phyloP scores from a whole-genome alignment of 495 filamentous ascomycete genomes.

The Clavariopsis aquatica region DNA sequence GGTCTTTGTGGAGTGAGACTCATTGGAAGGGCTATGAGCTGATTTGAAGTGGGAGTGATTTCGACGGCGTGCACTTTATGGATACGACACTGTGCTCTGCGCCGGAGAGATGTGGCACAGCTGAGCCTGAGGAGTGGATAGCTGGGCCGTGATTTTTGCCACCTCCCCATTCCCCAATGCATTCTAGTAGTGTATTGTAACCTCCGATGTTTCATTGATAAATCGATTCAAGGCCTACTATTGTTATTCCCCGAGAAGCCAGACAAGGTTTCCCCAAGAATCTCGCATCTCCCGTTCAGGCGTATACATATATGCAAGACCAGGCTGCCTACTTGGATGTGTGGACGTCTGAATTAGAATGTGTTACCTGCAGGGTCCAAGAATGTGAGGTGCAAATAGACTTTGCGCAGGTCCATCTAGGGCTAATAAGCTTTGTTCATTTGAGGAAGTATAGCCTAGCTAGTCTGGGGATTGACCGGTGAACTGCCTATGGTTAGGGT shows the following conservation, averaged over 20 bases:
- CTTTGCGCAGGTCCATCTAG: background rate
- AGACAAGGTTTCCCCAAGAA: background rate
- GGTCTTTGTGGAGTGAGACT: too few relatives aligned
- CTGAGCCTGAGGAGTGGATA: background rate
- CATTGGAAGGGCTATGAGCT: too few relatives aligned
- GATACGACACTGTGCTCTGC: background rate
- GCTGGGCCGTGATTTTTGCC: background rate
- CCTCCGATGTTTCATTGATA: slow-evolving; percentile 7
- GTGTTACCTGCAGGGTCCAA: background rate
- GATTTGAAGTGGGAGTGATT: too few relatives aligned
- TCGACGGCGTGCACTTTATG: background rate
- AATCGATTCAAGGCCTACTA: too few relatives aligned
- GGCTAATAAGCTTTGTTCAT: background rate
- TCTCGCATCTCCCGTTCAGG: background rate
- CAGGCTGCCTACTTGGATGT: too few relatives aligned
- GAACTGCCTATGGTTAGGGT: background rate
- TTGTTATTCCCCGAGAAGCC: too few relatives aligned
- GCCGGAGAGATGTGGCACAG: background rate
- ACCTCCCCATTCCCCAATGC: background rate
- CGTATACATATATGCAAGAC: too few relatives aligned
- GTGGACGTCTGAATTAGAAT: too few relatives aligned
- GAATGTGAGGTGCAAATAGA: slow-evolving; percentile 12
- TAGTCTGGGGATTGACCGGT: background rate
- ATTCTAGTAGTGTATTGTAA: slow-evolving; percentile 19
- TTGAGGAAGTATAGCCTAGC: slow-evolving; percentile 8